Percentiles rank a stretch among this genome's conserved stretches.
Conservation (phyloP, 2,329 filamentous ascomycete species). For the Fusarium heterosporum region DNA sequence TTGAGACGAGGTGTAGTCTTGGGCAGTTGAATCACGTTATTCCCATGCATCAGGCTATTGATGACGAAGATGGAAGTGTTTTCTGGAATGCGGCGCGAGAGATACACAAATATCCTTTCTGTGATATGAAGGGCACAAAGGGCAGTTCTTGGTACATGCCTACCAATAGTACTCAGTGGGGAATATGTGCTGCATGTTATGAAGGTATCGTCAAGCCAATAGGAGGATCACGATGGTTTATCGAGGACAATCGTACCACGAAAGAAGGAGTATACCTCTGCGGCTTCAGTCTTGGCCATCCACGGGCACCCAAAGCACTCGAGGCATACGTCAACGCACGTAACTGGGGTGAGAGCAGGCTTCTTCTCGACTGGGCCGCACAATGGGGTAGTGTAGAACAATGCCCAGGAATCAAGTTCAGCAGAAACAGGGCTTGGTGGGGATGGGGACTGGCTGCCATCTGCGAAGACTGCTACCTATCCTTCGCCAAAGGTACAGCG, state of each 20-base stretch:
- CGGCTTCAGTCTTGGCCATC: conserved; percentile 51
- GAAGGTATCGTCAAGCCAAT: conserved; percentile 50
- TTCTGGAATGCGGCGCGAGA: conserved; percentile 52
- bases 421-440: conserved; percentile 43
- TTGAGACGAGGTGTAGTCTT: conserved; percentile 46
- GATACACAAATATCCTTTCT: conserved; percentile 48
- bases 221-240: conserved; percentile 48
- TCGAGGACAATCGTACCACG: conserved; percentile 28
- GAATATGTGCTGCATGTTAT: conserved; percentile 53
- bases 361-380: conserved; percentile 47
- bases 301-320: conserved; percentile 44
- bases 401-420: conserved; percentile 38
- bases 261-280: conserved; percentile 46
- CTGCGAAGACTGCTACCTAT: conserved; percentile 53
- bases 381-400: conserved; percentile 48
- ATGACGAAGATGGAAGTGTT: conserved; percentile 46
- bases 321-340: conserved; percentile 45
- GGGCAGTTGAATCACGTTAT: conserved; percentile 49
- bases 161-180: conserved; percentile 50
- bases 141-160: conserved; percentile 52
- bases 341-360: conserved; percentile 42
- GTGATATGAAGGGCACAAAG: conserved; percentile 48
- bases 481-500: conserved; percentile 47
- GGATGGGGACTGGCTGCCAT: conserved; percentile 53
- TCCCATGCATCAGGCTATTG: conserved; percentile 48